A percentile compares a stretch with the other conserved stretches of the same genome.
These are phyloP conservation scores for Coleophoma crateriformis DNA, from an alignment of 2,329 filamentous ascomycete genomes.

Conservation along the genomic window DNA sequence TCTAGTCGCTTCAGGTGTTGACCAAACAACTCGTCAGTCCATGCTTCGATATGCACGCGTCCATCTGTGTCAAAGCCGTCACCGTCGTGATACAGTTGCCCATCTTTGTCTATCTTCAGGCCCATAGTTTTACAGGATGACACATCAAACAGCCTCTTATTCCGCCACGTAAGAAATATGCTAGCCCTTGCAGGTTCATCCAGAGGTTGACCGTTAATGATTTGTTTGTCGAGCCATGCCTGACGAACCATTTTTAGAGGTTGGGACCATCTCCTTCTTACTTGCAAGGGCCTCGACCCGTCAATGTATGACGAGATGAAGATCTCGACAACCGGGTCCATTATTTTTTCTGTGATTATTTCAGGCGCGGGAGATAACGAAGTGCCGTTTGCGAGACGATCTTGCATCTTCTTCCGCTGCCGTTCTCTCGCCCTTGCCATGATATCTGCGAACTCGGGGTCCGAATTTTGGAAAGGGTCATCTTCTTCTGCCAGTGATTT, in stretches of 20 bases:
- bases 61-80: slow-evolving; percentile 42
- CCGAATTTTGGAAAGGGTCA: slow-evolving; percentile 6
- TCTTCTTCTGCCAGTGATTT: slow-evolving; percentile 10
- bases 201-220: slow-evolving; percentile 33
- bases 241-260: slow-evolving; percentile 60
- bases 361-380: neutral
- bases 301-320: slow-evolving; percentile 64
- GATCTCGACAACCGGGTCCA: slow-evolving; percentile 52
- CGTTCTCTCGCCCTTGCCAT: slow-evolving; percentile 20
- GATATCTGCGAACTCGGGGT: slow-evolving; percentile 23
- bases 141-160: slow-evolving; percentile 66
- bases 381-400: slow-evolving; percentile 5
- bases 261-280: slow-evolving; percentile 63
- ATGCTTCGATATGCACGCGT: slow-evolving; percentile 70
- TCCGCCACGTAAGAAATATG: slow-evolving; percentile 76
- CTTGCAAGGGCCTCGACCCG: slow-evolving; percentile 52
- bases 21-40: slow-evolving; percentile 60
- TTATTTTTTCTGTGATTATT: slow-evolving; percentile 5
- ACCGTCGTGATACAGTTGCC: slow-evolving; percentile 19
- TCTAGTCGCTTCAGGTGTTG: slow-evolving; percentile 19
- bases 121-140: slow-evolving; percentile 67
- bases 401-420: slow-evolving; percentile 11
- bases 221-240: slow-evolving; percentile 64
- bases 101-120: slow-evolving; percentile 40
- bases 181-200: slow-evolving; percentile 37